Evolutionary conservation across 345 rosid genomes (phyloP), one percentile per base, ranked within the genome.

Genomic region (Dipteronia sinensis): DNA sequence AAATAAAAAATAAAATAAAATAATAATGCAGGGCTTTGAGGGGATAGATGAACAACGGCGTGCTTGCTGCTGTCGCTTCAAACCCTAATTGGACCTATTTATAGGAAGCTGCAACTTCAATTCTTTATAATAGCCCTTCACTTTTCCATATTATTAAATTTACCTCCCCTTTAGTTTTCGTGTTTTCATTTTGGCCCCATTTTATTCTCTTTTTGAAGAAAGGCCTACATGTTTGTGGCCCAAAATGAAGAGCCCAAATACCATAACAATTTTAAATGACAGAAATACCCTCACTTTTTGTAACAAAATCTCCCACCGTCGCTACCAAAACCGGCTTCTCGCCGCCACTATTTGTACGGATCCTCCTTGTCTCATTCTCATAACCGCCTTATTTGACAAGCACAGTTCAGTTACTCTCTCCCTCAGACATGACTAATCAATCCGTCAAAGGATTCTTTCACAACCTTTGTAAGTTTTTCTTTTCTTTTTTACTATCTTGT

Each of bases 371-470:
- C 17, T 51, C 56, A 49, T 49, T 49, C 55, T 34, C 25, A n/a
- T 46, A 66, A 47, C 59, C 19, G 47, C 49, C 75, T 19, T 19
- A 17, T 0, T 49, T 53, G 10, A 65, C 15, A 49, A 2, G 22
- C 11, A 13, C 59, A 15, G 13, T 8, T 13, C 71, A 12, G 49
- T 40, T 22, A 1, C 58, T 65, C 40, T 67, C 25, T 51, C 34
- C 7, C 27, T 20, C 55, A 23, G 4, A 49, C 42, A 70, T 78
- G 74, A 79, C 53, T 61, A 29, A 55, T 78, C 80, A 40, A 69
- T 79, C 75, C 16, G 46, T 83, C 66, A 70, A 70, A 77, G 74
- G 85, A 13, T 64, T 79, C 53, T 59, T 79, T 7, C 80, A 38
- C 61, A 34, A 49, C 74, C 44, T 55, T 12, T 42, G 83, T 76